Evolutionary conservation across 1,139 yeast genomes (phyloP).

Genomic region (Torulaspora pretoriensis): DNA sequence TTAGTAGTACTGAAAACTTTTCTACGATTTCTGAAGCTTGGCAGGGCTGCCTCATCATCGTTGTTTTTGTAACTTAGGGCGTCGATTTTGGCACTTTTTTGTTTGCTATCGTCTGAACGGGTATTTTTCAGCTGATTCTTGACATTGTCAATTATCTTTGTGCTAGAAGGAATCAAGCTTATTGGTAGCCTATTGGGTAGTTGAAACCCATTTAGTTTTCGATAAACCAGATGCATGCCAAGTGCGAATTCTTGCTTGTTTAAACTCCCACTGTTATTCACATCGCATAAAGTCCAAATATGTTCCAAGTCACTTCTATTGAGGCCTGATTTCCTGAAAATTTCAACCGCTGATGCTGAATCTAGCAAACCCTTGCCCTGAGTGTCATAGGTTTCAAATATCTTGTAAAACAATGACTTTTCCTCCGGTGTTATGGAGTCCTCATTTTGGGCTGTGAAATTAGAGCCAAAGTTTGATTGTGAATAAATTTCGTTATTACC

Average conservation of each 20-base stretch:
- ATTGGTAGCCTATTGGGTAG: slow-evolving; percentile 71
- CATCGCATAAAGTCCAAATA: slow-evolving; percentile 81
- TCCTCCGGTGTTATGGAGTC: slow-evolving; percentile 69
- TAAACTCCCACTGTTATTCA: slow-evolving; percentile 65
- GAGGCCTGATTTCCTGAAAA: slow-evolving; percentile 87
- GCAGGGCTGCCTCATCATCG: slow-evolving; percentile 42
- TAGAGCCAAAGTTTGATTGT: slow-evolving; percentile 29
- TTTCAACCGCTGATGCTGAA: slow-evolving; percentile 78
- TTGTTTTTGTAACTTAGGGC: slow-evolving; percentile 38
- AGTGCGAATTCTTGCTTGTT: slow-evolving; percentile 77
- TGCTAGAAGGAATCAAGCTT: slow-evolving; percentile 76
- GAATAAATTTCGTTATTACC: slow-evolving; percentile 39
- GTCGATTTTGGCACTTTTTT: slow-evolving; percentile 24
- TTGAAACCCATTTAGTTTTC: slow-evolving; percentile 68
- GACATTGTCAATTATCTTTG: slow-evolving; percentile 53
- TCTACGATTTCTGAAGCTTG: slow-evolving; percentile 36
- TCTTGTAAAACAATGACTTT: slow-evolving; percentile 78
- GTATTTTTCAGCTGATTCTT: slow-evolving; percentile 54
- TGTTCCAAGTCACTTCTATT: slow-evolving; percentile 79
- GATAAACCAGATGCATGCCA: slow-evolving; percentile 78
- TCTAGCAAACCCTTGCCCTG: slow-evolving; percentile 62
- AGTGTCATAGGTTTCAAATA: slow-evolving; percentile 84
- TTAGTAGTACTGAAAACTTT: slow-evolving; percentile 19
- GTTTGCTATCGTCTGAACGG: slow-evolving; percentile 13
- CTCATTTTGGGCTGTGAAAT: slow-evolving; percentile 51